Evolutionary conservation across 75 land plant genomes (phyloP).

Genomic region (Cupressus sempervirens): DNA sequence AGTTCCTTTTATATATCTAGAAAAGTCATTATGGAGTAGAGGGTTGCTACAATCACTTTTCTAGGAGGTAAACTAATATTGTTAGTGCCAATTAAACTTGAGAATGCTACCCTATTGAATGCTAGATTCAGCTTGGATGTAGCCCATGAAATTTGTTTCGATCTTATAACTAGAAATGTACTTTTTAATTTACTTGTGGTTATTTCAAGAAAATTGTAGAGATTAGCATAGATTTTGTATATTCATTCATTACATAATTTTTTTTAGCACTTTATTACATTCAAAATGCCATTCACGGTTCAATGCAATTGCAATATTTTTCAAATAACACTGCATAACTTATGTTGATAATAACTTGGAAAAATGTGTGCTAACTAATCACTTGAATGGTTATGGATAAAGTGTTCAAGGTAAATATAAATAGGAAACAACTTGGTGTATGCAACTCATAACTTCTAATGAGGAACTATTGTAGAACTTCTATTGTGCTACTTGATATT

Average conservation of each 20-base stretch:
- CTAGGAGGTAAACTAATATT: constrained; percentile 61
- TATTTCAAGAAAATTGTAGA: not conserved
- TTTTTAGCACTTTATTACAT: not conserved
- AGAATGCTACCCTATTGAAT: not conserved
- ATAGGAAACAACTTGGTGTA: no score
- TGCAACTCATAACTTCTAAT: no score
- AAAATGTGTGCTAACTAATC: not conserved
- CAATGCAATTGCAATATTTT: not conserved
- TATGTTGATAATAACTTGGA: not conserved
- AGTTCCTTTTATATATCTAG: constrained; percentile 93
- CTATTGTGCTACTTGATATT: no score
- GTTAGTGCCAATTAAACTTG: not conserved
- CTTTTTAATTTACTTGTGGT: not conserved
- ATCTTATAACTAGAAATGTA: not conserved
- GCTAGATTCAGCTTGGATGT: not conserved
- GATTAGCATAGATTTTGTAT: not conserved
- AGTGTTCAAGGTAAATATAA: no score
- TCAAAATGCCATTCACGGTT: not conserved
- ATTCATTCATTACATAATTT: not conserved
- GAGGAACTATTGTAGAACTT: no score
- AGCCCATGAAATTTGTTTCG: not conserved
- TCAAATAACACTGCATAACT: not conserved
- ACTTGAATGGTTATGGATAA: not conserved
- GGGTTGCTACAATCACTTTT: constrained; percentile 86
- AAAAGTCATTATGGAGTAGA: constrained; percentile 82